Evolutionary conservation across 345 rosid species (phyloP).

Genomic region (Euphorbia peplus): DNA sequence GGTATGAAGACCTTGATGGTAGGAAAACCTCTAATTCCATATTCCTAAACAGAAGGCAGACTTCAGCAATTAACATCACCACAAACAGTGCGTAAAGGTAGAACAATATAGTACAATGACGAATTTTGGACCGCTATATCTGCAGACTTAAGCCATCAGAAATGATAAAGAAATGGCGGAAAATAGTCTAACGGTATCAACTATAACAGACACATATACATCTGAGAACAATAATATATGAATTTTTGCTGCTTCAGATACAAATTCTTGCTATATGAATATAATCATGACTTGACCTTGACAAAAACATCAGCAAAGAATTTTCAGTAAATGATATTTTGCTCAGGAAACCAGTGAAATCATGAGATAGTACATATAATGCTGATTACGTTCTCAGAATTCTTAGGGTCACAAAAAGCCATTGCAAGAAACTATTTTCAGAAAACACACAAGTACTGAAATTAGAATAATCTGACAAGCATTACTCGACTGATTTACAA

Average conservation of each 20-base stretch:
- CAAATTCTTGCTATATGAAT: background rate
- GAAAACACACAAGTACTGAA: background rate
- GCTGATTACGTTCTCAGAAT: background rate
- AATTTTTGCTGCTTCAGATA: background rate
- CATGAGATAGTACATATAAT: background rate
- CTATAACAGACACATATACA: background rate
- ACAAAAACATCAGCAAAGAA: background rate
- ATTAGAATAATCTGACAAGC: background rate
- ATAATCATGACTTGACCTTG: background rate
- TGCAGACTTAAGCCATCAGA: background rate
- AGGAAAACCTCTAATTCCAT: slow-evolving; percentile 89
- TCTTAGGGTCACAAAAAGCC: background rate
- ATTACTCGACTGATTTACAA: background rate
- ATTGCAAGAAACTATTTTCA: background rate
- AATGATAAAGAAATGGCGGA: background rate
- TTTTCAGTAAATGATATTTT: background rate
- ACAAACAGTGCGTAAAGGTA: background rate
- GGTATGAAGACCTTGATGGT: slow-evolving; percentile 86
- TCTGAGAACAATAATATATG: background rate
- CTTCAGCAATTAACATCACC: background rate
- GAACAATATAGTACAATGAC: background rate
- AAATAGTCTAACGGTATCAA: background rate
- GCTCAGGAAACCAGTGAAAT: background rate
- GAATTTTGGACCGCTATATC: background rate
- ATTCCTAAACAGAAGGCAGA: slow-evolving; percentile 52